Percentiles rank a stretch among this genome's conserved stretches.
Evolutionary conservation across 768 basidiomycete species (phyloP).

Genomic region (Boletus coccyginus): DNA sequence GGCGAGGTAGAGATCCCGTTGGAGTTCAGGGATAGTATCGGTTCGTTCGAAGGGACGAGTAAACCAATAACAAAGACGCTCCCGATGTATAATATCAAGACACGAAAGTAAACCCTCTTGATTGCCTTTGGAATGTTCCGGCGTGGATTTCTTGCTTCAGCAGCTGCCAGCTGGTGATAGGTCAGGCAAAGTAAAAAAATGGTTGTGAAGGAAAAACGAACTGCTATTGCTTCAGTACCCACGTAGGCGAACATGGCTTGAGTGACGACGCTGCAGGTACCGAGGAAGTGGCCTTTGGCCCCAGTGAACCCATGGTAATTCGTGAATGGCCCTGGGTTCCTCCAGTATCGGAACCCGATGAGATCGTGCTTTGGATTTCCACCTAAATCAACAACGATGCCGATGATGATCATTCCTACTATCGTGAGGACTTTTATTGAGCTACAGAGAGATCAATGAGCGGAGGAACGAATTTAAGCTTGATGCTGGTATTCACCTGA

Average conservation of each 20-base stretch:
- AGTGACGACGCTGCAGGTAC: background rate
- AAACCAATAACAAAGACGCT: background rate
- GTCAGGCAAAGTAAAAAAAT: background rate
- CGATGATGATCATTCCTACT: too few species aligned
- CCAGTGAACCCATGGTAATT: background rate
- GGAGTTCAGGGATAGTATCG: background rate
- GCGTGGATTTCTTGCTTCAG: background rate
- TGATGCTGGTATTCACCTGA: too few species aligned
- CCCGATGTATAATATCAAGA: background rate
- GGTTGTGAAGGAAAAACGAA: background rate
- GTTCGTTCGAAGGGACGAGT: background rate
- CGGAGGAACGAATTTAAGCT: too few species aligned
- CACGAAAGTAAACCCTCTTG: background rate
- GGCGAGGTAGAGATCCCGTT: constrained; percentile 12
- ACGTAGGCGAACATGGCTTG: background rate
- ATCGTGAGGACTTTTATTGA: too few species aligned
- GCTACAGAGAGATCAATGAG: too few species aligned
- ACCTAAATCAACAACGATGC: too few species aligned
- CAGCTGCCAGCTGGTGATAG: background rate
- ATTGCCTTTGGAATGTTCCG: background rate
- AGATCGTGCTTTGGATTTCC: too few species aligned
- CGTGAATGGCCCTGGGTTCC: constrained; percentile 17
- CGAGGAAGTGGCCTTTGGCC: background rate
- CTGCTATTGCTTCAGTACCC: background rate
- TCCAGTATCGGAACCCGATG: constrained; percentile 38